A percentile compares a stretch with the other conserved stretches of the same genome.
phyloP scores from a whole-genome alignment of 257 asterid genomes.

The Solanum ahanhuiri region DNA sequence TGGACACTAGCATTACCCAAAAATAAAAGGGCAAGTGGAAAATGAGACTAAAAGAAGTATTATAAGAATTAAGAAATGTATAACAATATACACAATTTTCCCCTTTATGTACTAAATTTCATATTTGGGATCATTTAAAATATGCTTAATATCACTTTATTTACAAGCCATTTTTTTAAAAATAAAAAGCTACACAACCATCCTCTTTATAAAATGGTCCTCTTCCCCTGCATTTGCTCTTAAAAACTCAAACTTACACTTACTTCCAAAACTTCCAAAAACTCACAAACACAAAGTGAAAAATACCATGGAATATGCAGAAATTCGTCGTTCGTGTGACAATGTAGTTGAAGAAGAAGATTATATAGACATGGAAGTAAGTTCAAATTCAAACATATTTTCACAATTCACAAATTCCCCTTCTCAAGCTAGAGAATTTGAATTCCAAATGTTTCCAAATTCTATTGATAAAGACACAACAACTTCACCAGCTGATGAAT shows the following conservation, averaged over 20 bases:
- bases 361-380: conserved; percentile 68
- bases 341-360: conserved; percentile 44
- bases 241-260: conserved; percentile 8
- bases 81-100: neutral
- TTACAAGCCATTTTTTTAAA: neutral
- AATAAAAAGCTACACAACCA: neutral
- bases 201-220: neutral
- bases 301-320: neutral
- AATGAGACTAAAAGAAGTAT: neutral
- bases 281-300: neutral
- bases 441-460: conserved; percentile 70
- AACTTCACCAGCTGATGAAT: conserved; percentile 77
- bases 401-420: conserved; percentile 14
- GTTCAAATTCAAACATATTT: conserved; percentile 28
- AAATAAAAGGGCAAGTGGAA: neutral
- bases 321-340: conserved; percentile 13
- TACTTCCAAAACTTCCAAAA: neutral
- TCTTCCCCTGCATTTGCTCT: conserved; percentile 1
- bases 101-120: neutral
- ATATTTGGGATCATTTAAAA: neutral
- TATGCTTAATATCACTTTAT: neutral
- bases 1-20: neutral
- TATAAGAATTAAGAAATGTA: neutral
- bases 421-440: conserved; percentile 41
- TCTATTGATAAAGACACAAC: conserved; percentile 45